A percentile compares a stretch with the other conserved stretches of the same genome.
phyloP scores from a whole-genome alignment of 352 stramenopile species.

The Pythium oligandrum region DNA sequence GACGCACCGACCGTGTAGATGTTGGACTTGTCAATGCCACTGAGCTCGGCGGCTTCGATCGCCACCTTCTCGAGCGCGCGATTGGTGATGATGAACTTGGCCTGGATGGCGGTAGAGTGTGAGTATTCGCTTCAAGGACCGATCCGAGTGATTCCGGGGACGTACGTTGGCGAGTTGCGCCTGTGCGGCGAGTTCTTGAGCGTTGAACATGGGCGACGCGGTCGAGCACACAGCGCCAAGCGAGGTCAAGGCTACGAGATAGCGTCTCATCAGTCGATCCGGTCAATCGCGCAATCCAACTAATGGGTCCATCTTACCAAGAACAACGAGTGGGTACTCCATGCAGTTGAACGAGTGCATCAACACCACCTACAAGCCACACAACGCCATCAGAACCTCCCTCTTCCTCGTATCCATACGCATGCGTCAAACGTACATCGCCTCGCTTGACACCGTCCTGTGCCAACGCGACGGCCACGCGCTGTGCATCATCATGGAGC shows the following conservation, averaged over 20 bases:
- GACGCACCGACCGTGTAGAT: slow-evolving; percentile 48
- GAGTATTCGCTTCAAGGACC: background rate
- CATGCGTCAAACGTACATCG: slow-evolving; percentile 21
- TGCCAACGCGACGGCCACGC: slow-evolving; percentile 37
- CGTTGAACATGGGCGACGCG: slow-evolving; percentile 51
- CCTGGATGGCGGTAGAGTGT: slow-evolving; percentile 2
- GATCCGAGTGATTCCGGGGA: background rate
- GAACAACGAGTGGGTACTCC: slow-evolving; percentile 49
- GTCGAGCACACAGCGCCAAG: slow-evolving; percentile 52
- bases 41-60: slow-evolving; percentile 32
- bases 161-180: slow-evolving; percentile 33
- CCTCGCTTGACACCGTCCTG: slow-evolving; percentile 43
- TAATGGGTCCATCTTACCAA: slow-evolving; percentile 23
- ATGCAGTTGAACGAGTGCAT: slow-evolving; percentile 70
- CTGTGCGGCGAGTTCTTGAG: slow-evolving; percentile 44
- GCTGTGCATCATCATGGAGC: slow-evolving; percentile 28
- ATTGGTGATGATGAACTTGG: slow-evolving; percentile 53
- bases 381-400: background rate
- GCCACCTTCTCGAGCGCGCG: slow-evolving; percentile 39
- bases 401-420: background rate
- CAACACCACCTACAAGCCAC: slow-evolving; percentile 33
- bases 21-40: slow-evolving; percentile 23
- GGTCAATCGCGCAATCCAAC: no score
- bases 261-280: no score
- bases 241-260: slow-evolving; percentile 29